phyloP scores from a whole-genome alignment of 2,329 filamentous ascomycete species.

The Ascochyta pisi region DNA sequence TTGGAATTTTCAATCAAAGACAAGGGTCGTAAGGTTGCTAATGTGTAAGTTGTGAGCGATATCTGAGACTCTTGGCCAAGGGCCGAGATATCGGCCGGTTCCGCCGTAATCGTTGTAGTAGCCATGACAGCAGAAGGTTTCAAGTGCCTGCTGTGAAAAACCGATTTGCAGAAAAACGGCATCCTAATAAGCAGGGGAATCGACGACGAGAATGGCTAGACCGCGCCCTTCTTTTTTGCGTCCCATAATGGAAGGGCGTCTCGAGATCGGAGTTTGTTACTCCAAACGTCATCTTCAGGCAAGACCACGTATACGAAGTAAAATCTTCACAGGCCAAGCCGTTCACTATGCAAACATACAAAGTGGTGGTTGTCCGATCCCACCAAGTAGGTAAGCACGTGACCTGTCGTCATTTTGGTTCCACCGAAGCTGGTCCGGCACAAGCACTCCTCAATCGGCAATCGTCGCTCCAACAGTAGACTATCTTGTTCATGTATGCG shows the following conservation, averaged over 20 bases:
- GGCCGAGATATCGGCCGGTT: conserved; percentile 20
- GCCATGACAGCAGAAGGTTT: neutral
- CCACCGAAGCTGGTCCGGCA: neutral
- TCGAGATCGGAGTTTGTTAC: neutral
- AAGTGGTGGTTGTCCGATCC: neutral
- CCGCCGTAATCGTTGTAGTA: conserved; percentile 17
- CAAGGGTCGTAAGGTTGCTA: neutral
- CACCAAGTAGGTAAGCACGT: neutral
- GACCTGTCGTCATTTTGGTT: conserved; percentile 4
- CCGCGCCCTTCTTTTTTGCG: conserved; percentile 10
- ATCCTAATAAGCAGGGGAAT: neutral
- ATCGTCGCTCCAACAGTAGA: neutral
- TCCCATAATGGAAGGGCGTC: neutral
- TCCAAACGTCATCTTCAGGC: neutral
- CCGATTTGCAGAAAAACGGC: neutral
- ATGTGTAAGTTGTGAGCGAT: conserved; percentile 1
- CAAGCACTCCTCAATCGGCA: neutral
- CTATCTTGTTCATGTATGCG: neutral
- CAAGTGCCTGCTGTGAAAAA: neutral
- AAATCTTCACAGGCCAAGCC: too few species aligned
- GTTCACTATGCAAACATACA: too few species aligned
- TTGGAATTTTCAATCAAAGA: neutral
- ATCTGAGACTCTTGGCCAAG: conserved; percentile 8
- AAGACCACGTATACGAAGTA: neutral
- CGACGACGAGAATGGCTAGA: conserved; percentile 2